A percentile compares a stretch with the other conserved stretches of the same genome.
Conservation (phyloP, 2,329 filamentous ascomycete species). For the Aspergillus fumigatus region DNA sequence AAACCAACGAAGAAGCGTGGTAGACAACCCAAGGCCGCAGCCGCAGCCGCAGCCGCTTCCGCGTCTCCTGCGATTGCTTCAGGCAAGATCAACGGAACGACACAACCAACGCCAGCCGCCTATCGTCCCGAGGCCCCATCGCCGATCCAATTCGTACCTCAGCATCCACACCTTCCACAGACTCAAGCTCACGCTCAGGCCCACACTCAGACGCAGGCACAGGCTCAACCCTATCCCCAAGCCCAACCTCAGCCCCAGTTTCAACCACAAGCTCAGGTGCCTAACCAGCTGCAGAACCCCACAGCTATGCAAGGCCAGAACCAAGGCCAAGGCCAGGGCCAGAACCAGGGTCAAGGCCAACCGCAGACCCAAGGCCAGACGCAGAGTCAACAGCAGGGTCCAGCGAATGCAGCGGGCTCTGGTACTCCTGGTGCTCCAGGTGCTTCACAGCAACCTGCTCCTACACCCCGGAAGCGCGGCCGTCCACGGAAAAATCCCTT, state of each 20-base stretch:
- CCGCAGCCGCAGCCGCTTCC: not conserved
- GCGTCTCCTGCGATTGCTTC: not conserved
- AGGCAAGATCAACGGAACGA: not conserved
- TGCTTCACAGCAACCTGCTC: not conserved
- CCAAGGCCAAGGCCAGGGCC: not conserved
- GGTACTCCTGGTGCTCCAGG: not conserved
- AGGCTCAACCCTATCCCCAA: not conserved
- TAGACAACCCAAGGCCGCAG: not conserved
- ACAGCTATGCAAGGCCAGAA: not conserved
- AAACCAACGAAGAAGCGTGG: not conserved
- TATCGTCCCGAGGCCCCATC: not conserved
- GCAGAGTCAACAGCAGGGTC: conserved; percentile 2
- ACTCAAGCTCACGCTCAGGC: not conserved
- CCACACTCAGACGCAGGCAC: not conserved
- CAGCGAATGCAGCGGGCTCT: conserved; percentile 4
- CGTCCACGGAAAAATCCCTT: conserved; percentile 25
- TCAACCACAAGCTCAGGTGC: not conserved
- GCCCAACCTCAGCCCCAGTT: not conserved
- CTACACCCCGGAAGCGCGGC: conserved; percentile 23
- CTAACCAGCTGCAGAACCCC: not conserved
- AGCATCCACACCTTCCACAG: not conserved
- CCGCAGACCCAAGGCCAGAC: conserved; percentile 11
- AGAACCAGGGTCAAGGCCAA: not conserved
- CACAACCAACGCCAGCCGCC: not conserved
- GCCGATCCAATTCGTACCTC: not conserved